These are phyloP conservation scores for Myrmaecium sp. DNA, from an alignment of 2,329 filamentous ascomycete species.

Conservation along the genomic window DNA sequence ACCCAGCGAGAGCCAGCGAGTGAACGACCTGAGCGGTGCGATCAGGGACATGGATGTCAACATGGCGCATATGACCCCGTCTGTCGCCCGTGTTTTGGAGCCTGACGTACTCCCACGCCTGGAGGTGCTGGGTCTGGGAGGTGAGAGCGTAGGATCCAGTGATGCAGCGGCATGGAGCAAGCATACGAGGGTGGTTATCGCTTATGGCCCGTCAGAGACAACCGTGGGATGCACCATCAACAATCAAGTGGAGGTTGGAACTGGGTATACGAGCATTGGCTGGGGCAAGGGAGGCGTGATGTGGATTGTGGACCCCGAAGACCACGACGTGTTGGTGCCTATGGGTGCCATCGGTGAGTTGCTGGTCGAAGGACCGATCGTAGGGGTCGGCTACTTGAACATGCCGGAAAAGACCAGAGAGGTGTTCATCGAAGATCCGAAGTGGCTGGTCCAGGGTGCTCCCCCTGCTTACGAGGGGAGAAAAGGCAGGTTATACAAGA, in stretches of 20 bases:
- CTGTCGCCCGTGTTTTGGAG: constrained; percentile 31
- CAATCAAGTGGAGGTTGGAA: constrained; percentile 4
- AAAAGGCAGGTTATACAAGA: constrained; percentile 13
- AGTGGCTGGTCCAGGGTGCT: constrained; percentile 17
- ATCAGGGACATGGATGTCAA: constrained; percentile 37
- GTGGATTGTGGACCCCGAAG: constrained; percentile 16
- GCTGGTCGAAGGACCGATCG: constrained; percentile 27
- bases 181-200: constrained; percentile 22
- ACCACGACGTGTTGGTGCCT: constrained; percentile 16
- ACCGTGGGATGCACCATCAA: constrained; percentile 9
- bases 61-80: constrained; percentile 39
- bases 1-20: constrained; percentile 34
- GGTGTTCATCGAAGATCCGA: constrained; percentile 14
- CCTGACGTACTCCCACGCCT: constrained; percentile 24
- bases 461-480: no score
- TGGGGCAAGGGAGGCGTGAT: constrained; percentile 3
- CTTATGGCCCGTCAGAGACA: constrained; percentile 28
- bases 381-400: constrained; percentile 27
- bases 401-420: constrained; percentile 12
- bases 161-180: constrained; percentile 23
- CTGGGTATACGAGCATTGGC: constrained; percentile 5
- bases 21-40: constrained; percentile 33
- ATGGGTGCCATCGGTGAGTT: constrained; percentile 31
- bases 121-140: constrained; percentile 21
- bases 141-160: constrained; percentile 23